Evolutionary conservation across 495 filamentous ascomycete genomes (phyloP).

Genomic region (Annulohypoxylon maeteangense): DNA sequence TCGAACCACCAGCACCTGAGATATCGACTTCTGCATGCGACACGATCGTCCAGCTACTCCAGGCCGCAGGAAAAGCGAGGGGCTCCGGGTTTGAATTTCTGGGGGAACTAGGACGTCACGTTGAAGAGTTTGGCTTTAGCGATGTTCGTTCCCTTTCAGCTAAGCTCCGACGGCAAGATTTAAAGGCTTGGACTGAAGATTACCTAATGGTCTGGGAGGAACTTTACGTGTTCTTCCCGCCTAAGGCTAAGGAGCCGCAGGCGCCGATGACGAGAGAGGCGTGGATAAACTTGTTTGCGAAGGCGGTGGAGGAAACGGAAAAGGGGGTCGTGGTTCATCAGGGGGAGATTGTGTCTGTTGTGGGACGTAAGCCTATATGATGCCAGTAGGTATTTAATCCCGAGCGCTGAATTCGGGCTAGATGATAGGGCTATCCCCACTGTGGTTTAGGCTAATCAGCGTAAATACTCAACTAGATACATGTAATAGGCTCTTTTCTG

Average conservation of each 20-base stretch:
- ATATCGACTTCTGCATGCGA: slow-evolving; percentile 23
- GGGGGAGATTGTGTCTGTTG: background rate
- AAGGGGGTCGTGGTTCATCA: slow-evolving; percentile 35
- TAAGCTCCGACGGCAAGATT: slow-evolving; percentile 24
- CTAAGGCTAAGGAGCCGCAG: slow-evolving; percentile 15
- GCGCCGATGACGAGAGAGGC: slow-evolving; percentile 32
- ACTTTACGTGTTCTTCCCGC: slow-evolving; percentile 25
- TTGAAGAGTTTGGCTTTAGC: slow-evolving; percentile 17
- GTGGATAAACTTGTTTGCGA: slow-evolving; percentile 31
- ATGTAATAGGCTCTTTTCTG: too few relatives aligned
- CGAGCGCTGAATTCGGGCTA: too few relatives aligned
- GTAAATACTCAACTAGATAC: too few relatives aligned
- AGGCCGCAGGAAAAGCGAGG: slow-evolving; percentile 9
- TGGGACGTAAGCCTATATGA: slow-evolving; percentile 21
- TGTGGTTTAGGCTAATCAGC: too few relatives aligned
- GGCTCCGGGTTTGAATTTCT: slow-evolving; percentile 10
- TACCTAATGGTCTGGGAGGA: slow-evolving; percentile 45
- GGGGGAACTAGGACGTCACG: slow-evolving; percentile 13
- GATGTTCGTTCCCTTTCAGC: background rate
- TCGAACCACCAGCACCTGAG: slow-evolving; percentile 27
- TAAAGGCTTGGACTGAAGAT: slow-evolving; percentile 43
- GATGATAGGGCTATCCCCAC: too few relatives aligned
- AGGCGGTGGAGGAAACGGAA: slow-evolving; percentile 40
- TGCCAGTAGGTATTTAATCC: background rate
- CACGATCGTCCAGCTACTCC: slow-evolving; percentile 27